These are phyloP conservation scores for Leccinum subtestaceum DNA, from an alignment of 768 basidiomycete genomes.

Conservation along the genomic window DNA sequence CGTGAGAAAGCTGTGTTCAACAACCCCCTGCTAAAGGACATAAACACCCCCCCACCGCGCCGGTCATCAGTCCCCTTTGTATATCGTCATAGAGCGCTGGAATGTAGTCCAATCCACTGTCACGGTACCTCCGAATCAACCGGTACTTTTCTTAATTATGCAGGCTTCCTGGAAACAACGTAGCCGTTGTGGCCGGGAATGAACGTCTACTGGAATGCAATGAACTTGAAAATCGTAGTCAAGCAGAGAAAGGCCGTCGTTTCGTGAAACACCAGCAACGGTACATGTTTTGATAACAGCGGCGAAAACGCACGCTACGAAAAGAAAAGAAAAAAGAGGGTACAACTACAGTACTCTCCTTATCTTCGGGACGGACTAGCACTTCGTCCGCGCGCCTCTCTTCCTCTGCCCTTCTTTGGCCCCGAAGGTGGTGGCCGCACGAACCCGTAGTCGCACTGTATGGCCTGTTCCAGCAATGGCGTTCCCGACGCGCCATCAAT, in stretches of 20 bases:
- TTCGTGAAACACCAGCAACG: not conserved
- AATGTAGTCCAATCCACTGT: not conserved
- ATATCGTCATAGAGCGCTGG: not conserved
- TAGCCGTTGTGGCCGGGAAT: slow-evolving; percentile 10
- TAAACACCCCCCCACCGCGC: slow-evolving; percentile 5
- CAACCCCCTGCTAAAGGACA: slow-evolving; percentile 6
- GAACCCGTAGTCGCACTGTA: slow-evolving; percentile 92
- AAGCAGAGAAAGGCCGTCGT: not conserved
- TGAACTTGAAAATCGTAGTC: slow-evolving; percentile 3
- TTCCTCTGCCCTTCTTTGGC: slow-evolving; percentile 70
- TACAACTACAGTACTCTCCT: slow-evolving; percentile 12
- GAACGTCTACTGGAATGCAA: slow-evolving; percentile 5
- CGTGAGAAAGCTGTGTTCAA: slow-evolving; percentile 20
- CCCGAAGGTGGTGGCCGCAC: slow-evolving; percentile 81
- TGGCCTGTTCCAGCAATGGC: slow-evolving; percentile 75
- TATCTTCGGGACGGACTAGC: slow-evolving; percentile 73
- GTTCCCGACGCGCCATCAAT: slow-evolving; percentile 88
- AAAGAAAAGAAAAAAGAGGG: not conserved
- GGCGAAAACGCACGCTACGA: not conserved
- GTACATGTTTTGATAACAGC: slow-evolving; percentile 2
- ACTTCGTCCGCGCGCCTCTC: slow-evolving; percentile 66
- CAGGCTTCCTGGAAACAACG: slow-evolving; percentile 9
- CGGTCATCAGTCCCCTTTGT: not conserved
- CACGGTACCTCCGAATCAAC: not conserved
- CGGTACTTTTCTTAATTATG: not conserved